Conservation (phyloP, 352 stramenopile genomes). For the Phytophthora foliorum region DNA sequence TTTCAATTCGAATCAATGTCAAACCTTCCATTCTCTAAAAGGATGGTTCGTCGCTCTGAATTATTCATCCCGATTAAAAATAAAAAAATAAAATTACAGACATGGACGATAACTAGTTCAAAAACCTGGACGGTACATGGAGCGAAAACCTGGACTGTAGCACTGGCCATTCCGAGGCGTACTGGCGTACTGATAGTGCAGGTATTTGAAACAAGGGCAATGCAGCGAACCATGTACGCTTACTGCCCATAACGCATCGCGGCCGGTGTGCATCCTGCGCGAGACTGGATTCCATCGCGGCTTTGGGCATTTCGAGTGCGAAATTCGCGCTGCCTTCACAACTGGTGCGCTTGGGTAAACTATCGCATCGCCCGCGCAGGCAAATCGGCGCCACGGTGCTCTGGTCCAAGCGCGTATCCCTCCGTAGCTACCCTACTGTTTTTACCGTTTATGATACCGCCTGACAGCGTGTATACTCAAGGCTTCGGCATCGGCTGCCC, state of each 20-base stretch:
- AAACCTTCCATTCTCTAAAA: no score
- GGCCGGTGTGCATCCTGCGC: no score
- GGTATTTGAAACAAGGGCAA: background rate
- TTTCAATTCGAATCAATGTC: no score
- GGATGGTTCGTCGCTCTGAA: no score
- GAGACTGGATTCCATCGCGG: background rate
- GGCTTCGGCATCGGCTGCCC: background rate
- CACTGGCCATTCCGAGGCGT: no score
- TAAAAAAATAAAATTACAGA: no score
- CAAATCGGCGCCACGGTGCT: constrained; percentile 7
- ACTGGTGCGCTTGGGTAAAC: background rate
- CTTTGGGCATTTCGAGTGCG: background rate
- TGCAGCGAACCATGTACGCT: background rate
- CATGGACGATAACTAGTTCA: no score
- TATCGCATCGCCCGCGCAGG: background rate
- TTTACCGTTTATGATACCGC: background rate
- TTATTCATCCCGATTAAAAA: no score
- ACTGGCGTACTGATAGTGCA: no score
- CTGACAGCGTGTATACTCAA: background rate
- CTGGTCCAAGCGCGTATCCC: constrained; percentile 8
- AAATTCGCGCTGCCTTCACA: background rate
- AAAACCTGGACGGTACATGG: no score
- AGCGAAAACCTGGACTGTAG: no score
- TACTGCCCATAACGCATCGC: no score
- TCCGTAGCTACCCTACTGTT: background rate